Evolutionary conservation across 164 flowering plant genomes (phyloP), one percentile per base, ranked within the genome.

Genomic region (Aristolochia contorta): DNA sequence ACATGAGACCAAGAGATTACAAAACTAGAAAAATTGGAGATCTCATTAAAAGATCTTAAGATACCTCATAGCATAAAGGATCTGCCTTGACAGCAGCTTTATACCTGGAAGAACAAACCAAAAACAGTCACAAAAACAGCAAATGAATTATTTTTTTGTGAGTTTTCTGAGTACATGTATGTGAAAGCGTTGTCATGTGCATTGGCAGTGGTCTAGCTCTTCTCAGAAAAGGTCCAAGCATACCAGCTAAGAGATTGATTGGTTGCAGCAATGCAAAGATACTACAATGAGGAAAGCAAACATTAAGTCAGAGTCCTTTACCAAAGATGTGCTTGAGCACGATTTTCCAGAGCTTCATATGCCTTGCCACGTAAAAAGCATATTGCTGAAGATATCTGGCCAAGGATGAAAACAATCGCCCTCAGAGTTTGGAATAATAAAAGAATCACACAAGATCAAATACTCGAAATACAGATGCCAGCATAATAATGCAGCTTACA

Each of bases 51-150:
- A 10, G 15, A 66, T 22, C 56, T 5, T 30, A 19, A 15, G 62
- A 58, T 82, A 88, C 99, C 99, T 94, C 99, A 68, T 91, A 94
- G 74, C 99, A 94, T 46, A 90, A 72, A 63, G 99, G 97, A 72
- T 94, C 97, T 25, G 96, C 96, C 72, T 78, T 86, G 67, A 91
- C 70, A 65, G 97, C 99, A 74, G 99, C 97, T 80, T 81, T 86
- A 75, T 86, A 94, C 97, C 99, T 93, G 63, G 56, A 70, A 80
- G 63, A 22, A 64, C 64, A 58, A 18, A 63, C 12, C 7, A 60
- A 41, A 55, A 47, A 16, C 43, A 3, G 43, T 37, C 43, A 37
- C 1, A 37, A 37, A 63, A 47, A 56, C 24, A 47, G 54, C 22
- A n/a, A 62, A 22, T 50, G 46, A 30, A 47, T 43, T 54, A 37